Evolutionary conservation across 2,329 filamentous ascomycete genomes (phyloP).

Genomic region (Teratosphaeria zuluensis): DNA sequence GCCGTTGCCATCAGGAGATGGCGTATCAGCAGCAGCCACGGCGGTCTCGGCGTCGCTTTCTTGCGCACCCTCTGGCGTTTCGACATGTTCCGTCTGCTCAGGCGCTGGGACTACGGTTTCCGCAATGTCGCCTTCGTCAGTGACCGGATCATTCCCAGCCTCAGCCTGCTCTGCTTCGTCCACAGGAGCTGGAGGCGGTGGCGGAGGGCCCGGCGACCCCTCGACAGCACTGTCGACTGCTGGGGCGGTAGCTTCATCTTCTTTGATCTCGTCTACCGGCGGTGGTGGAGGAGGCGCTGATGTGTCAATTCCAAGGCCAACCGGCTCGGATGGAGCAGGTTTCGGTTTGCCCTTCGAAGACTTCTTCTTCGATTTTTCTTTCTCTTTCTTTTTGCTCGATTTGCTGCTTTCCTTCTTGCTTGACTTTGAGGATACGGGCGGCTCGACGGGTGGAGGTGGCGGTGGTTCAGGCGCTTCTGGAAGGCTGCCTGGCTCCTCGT

Average conservation of each 20-base stretch:
- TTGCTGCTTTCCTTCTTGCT: background rate
- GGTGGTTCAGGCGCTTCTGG: background rate
- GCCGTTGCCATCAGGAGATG: background rate
- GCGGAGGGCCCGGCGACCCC: background rate
- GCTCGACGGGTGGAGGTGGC: background rate
- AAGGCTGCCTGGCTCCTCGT: background rate
- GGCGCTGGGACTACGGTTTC: background rate
- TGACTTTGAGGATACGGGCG: background rate
- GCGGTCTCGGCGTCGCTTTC: background rate
- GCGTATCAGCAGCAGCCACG: background rate
- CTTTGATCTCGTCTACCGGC: background rate
- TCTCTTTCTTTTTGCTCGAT: background rate
- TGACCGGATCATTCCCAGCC: background rate
- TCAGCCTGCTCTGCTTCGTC: background rate
- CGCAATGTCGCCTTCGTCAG: background rate
- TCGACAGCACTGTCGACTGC: background rate
- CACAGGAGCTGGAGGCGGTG: background rate
- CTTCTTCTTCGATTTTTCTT: constrained; percentile 4
- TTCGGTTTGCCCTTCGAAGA: constrained; percentile 1
- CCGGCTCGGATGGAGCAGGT: background rate
- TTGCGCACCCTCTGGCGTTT: background rate
- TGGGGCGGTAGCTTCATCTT: background rate
- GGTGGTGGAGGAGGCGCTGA: background rate
- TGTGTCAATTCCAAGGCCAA: background rate
- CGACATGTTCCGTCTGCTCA: background rate